phyloP scores from a whole-genome alignment of 1,139 yeast genomes.

The Diutina neorugosa region DNA sequence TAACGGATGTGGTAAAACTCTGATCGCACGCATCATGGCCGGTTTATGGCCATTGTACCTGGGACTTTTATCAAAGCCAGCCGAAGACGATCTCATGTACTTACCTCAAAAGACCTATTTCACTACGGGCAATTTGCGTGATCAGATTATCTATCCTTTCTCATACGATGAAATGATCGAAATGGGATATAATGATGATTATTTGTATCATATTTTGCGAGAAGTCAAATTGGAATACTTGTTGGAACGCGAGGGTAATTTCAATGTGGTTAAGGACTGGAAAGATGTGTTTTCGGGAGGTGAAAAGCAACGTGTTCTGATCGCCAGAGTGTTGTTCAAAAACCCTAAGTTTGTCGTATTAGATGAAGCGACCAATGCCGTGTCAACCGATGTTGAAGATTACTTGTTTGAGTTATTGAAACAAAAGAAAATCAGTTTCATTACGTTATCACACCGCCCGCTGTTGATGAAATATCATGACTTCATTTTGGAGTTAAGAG shows the following conservation, averaged over 20 bases:
- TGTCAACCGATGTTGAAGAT: conserved; percentile 86
- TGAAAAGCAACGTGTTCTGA: conserved; percentile 83
- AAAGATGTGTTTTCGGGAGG: conserved; percentile 90
- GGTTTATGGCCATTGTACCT: conserved; percentile 87
- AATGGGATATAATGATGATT: conserved; percentile 59
- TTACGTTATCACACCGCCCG: conserved; percentile 82
- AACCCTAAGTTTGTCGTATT: conserved; percentile 72
- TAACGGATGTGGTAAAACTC: conserved; percentile 85
- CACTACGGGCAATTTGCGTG: conserved; percentile 70
- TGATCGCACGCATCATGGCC: conserved; percentile 73
- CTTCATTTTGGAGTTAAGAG: conserved; percentile 52
- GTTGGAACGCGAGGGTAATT: conserved; percentile 48
- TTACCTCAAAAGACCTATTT: conserved; percentile 78
- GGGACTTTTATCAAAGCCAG: conserved; percentile 75
- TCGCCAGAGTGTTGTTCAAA: conserved; percentile 78
- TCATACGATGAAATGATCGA: conserved; percentile 69
- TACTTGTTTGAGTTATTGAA: conserved; percentile 69
- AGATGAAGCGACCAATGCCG: conserved; percentile 92
- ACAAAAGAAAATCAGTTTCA: conserved; percentile 58
- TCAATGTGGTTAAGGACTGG: conserved; percentile 67
- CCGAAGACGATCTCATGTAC: conserved; percentile 57
- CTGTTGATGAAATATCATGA: conserved; percentile 80
- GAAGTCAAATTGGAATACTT: conserved; percentile 77
- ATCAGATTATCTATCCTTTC: conserved; percentile 78
- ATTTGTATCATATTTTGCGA: conserved; percentile 53